Conservation (phyloP, 306 rosid species). For the Senna tora region DNA sequence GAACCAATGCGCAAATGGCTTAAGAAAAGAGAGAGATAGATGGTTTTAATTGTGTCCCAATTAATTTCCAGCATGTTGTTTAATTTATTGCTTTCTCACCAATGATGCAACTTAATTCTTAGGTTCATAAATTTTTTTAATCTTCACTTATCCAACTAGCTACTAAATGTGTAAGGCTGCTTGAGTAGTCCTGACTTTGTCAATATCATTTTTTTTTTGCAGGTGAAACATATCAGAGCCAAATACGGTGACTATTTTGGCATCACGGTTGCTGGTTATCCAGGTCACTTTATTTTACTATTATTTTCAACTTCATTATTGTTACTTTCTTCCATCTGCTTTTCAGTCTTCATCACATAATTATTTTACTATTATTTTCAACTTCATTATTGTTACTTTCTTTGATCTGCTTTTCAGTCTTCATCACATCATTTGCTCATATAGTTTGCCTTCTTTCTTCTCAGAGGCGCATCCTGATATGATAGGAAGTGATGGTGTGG, state of each 20-base stretch:
- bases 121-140: conserved; percentile 20
- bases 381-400: conserved; percentile 6
- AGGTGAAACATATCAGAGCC: conserved; percentile 85
- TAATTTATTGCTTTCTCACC: conserved; percentile 28
- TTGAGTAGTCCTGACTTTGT: conserved; percentile 29
- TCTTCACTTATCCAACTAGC: not conserved
- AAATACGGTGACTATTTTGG: conserved; percentile 92
- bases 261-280: conserved; percentile 95
- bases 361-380: conserved; percentile 26
- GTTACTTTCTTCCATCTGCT: not conserved
- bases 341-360: conserved; percentile 20
- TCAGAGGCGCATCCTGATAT: conserved; percentile 94
- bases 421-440: conserved; percentile 22
- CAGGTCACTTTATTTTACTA: conserved; percentile 55
- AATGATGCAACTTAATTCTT: conserved; percentile 23
- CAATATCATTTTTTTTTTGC: conserved; percentile 20
- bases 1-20: not conserved
- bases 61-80: not conserved
- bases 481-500: conserved; percentile 74
- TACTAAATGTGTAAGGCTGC: conserved; percentile 14
- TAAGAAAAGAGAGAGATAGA: not conserved
- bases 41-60: conserved; percentile 4
- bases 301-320: conserved; percentile 27
- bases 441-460: conserved; percentile 29
- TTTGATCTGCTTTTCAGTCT: conserved; percentile 1